Percentiles rank a stretch among this genome's conserved stretches.
phyloP scores from a whole-genome alignment of 768 basidiomycete genomes.

The Calvatia gigantea region DNA sequence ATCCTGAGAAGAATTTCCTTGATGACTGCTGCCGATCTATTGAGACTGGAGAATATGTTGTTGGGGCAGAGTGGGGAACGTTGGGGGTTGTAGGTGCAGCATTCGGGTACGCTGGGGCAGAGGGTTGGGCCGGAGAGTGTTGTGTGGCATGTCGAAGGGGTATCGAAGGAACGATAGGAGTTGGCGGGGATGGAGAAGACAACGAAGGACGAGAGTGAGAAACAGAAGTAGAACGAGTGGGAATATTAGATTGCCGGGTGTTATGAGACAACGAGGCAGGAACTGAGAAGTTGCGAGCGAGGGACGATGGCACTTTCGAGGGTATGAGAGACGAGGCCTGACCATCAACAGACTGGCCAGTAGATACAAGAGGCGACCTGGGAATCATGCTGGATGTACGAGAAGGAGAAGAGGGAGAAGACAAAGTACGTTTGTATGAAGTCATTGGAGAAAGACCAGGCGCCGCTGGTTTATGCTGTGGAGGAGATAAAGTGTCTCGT shows the following conservation, averaged over 20 bases:
- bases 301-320: neutral
- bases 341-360: neutral
- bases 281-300: slow-evolving; percentile 5
- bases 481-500: neutral
- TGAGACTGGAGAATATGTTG: neutral
- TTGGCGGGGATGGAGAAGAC: slow-evolving; percentile 9
- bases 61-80: neutral
- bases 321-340: neutral
- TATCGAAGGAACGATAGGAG: slow-evolving; percentile 10
- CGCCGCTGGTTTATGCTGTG: neutral
- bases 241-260: neutral
- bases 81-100: neutral
- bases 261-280: neutral
- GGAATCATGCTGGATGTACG: too few species aligned
- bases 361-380: neutral
- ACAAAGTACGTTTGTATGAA: neutral
- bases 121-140: neutral
- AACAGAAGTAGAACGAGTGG: neutral
- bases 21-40: slow-evolving; percentile 1
- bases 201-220: slow-evolving; percentile 3
- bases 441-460: neutral
- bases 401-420: neutral
- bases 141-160: slow-evolving; percentile 11
- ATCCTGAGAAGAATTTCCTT: neutral
- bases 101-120: neutral